These are phyloP conservation scores for Excoecaria cochinchinensis DNA, from an alignment of 345 rosid genomes.

Conservation along the genomic window DNA sequence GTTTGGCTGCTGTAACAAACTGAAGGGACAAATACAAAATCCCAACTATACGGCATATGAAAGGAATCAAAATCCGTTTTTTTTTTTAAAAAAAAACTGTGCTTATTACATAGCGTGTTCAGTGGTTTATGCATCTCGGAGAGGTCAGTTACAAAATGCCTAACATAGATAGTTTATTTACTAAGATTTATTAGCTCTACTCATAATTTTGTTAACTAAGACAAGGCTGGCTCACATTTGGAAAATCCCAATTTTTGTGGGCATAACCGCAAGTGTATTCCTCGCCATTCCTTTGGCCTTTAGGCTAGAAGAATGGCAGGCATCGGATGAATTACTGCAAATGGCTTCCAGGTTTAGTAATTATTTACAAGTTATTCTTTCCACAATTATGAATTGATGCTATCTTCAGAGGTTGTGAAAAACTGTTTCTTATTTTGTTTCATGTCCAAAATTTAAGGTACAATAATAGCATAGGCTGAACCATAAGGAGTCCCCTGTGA, in stretches of 20 bases:
- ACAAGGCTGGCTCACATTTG: neutral
- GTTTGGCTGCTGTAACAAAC: neutral
- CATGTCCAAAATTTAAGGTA: neutral
- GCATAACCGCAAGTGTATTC: neutral
- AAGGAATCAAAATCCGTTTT: neutral
- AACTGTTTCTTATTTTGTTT: neutral
- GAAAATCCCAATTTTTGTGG: neutral
- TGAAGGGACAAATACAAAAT: too few relatives aligned
- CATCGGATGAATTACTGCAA: neutral
- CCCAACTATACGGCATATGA: neutral
- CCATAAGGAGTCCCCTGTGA: too few relatives aligned
- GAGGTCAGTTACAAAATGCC: neutral
- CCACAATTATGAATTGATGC: neutral
- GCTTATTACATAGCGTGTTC: neutral
- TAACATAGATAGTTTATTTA: neutral
- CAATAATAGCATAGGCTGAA: too few relatives aligned
- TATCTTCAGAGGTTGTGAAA: neutral
- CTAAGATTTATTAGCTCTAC: neutral
- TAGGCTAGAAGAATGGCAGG: neutral
- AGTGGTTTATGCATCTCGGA: neutral
- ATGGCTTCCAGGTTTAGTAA: neutral
- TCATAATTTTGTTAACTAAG: neutral
- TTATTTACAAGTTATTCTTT: neutral
- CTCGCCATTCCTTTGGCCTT: neutral
- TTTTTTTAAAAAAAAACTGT: neutral